Evolutionary conservation across 2,329 filamentous ascomycete genomes (phyloP).

Genomic region (Diaporthe vaccinii): DNA sequence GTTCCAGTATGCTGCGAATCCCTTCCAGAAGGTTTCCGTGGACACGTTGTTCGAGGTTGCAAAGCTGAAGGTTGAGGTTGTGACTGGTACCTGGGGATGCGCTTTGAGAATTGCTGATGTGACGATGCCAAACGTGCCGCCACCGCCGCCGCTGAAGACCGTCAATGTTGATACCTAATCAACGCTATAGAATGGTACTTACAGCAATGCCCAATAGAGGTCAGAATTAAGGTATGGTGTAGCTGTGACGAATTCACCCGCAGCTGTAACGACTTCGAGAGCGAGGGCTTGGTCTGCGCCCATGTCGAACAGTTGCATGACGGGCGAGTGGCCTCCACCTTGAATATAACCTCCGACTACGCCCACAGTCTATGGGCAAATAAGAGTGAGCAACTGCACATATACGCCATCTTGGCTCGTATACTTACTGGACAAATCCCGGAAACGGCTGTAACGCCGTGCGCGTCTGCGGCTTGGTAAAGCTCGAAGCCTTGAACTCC

Average conservation of each 20-base stretch:
- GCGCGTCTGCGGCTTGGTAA: constrained; percentile 13
- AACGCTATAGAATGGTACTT: background rate
- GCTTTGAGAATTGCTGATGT: constrained; percentile 47
- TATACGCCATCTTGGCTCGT: rapidly evolving
- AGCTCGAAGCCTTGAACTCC: constrained; percentile 34
- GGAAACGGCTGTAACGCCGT: constrained; percentile 27
- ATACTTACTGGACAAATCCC: constrained; percentile 32
- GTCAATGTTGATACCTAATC: background rate
- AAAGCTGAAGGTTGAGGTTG: constrained; percentile 45
- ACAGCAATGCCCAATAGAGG: constrained; percentile 62
- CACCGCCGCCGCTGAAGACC: constrained; percentile 59
- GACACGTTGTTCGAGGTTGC: constrained; percentile 61
- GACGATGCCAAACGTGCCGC: constrained; percentile 52
- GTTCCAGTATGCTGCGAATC: constrained; percentile 60
- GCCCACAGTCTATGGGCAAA: constrained; percentile 31
- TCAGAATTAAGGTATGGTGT: constrained; percentile 57
- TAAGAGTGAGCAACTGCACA: background rate
- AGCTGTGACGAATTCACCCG: constrained; percentile 57
- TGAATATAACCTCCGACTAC: constrained; percentile 20
- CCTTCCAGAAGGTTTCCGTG: constrained; percentile 67
- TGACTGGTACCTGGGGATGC: constrained; percentile 43
- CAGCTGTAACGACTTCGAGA: constrained; percentile 61
- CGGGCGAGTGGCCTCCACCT: constrained; percentile 30
- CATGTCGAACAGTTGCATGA: constrained; percentile 21
- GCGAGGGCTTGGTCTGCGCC: constrained; percentile 19